phyloP scores from a whole-genome alignment of 345 rosid species.

The Eucalyptus pauciflora region DNA sequence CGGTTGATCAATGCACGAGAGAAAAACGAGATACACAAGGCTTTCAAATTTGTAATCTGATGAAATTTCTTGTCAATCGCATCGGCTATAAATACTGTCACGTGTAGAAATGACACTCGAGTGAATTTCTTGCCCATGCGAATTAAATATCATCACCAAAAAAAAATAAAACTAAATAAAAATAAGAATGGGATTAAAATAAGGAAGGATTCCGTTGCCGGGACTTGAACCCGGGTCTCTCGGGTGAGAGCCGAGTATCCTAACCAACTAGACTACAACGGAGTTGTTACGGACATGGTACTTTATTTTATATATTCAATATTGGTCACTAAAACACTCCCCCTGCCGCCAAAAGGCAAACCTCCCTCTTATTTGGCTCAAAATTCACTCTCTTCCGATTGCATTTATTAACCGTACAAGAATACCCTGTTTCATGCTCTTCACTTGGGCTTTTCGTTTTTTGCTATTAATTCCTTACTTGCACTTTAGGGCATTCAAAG shows the following conservation, averaged over 20 bases:
- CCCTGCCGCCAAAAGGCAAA: rapidly evolving
- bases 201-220: slow-evolving; percentile 10
- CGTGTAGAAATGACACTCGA: not conserved
- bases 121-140: too few relatives aligned
- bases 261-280: slow-evolving; percentile 41
- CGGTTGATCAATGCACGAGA: not conserved
- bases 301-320: rapidly evolving
- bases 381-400: not conserved
- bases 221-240: slow-evolving; percentile 32
- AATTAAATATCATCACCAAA: not conserved
- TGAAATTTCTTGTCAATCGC: not conserved
- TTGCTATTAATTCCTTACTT: not conserved
- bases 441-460: not conserved
- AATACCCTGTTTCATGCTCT: too few relatives aligned
- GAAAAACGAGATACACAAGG: not conserved
- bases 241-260: slow-evolving; percentile 48
- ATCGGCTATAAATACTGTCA: not conserved
- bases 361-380: not conserved
- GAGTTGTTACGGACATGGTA: rapidly evolving
- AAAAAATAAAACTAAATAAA: not conserved
- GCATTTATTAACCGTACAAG: too few relatives aligned
- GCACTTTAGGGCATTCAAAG: not conserved
- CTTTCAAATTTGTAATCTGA: not conserved
- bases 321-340: rapidly evolving
- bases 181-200: rapidly evolving